These are phyloP conservation scores for Dothiorella sarmentorum DNA, from an alignment of 2,329 filamentous ascomycete genomes.

Conservation along the genomic window DNA sequence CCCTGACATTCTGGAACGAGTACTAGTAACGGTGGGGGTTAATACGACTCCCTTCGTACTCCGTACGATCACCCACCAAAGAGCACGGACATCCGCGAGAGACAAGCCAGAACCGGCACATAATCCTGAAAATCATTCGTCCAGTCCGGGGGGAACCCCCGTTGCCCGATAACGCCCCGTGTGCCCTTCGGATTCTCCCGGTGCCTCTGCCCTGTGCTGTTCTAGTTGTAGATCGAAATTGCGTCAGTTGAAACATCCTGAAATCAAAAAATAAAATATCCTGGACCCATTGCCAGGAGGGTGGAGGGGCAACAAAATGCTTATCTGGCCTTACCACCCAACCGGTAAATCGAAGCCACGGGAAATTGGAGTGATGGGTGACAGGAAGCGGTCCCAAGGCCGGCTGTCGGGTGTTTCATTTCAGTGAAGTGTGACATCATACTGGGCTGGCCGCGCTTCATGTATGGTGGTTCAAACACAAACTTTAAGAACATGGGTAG, in stretches of 20 bases:
- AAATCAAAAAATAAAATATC: background rate
- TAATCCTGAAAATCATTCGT: background rate
- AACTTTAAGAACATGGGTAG: background rate
- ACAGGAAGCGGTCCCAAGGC: no score
- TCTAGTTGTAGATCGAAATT: conserved; percentile 11
- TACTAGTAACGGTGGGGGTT: no score
- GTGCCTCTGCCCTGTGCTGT: background rate
- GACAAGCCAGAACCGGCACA: background rate
- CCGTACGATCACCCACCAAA: no score
- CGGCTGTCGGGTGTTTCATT: no score
- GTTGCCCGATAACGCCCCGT: background rate
- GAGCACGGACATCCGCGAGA: background rate
- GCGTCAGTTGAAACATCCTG: background rate
- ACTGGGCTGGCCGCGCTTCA: background rate
- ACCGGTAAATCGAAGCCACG: no score
- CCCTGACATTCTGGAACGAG: no score
- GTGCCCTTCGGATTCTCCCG: background rate
- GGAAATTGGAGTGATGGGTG: background rate
- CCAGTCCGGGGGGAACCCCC: background rate
- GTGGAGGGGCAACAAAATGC: background rate
- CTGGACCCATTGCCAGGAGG: background rate
- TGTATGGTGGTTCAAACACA: background rate
- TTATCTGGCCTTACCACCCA: background rate
- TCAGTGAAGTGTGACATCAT: background rate
- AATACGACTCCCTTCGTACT: no score